Conservation (phyloP, 2,329 filamentous ascomycete genomes). For the Ceratocystis eucalypticola region DNA sequence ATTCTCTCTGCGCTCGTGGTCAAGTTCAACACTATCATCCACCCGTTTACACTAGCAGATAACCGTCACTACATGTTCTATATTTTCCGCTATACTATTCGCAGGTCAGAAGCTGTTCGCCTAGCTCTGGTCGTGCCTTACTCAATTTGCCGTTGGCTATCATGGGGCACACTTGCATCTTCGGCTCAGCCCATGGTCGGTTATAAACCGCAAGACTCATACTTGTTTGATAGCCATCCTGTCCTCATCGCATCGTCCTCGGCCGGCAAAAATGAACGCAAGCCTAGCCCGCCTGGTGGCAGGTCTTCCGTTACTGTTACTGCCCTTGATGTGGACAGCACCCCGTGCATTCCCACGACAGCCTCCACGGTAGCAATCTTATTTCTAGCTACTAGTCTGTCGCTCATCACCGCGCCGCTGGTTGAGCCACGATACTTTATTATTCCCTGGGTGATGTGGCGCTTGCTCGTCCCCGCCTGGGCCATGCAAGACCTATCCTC, state of each 20-base stretch:
- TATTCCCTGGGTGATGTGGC: constrained; percentile 86
- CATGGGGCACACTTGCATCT: constrained; percentile 46
- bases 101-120: constrained; percentile 47
- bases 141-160: constrained; percentile 52
- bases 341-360: constrained; percentile 24
- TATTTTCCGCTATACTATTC: constrained; percentile 72
- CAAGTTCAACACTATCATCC: constrained; percentile 78
- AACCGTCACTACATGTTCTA: constrained; percentile 98
- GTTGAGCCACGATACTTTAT: constrained; percentile 97
- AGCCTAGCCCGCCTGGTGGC: too few species aligned
- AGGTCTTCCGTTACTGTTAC: constrained; percentile 20
- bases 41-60: constrained; percentile 91
- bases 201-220: neutral
- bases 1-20: constrained; percentile 38
- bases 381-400: constrained; percentile 58
- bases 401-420: constrained; percentile 74
- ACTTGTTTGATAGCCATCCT: constrained; percentile 25
- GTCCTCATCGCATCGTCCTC: constrained; percentile 19
- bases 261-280: too few species aligned
- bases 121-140: constrained; percentile 60
- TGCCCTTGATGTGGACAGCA: constrained; percentile 23
- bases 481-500: constrained; percentile 12
- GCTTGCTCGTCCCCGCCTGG: constrained; percentile 57
- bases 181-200: neutral
- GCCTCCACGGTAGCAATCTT: constrained; percentile 43